Base-by-base conservation (phyloP, 2,329 filamentous ascomycete genomes). In the Aureobasidium lini region DNA sequence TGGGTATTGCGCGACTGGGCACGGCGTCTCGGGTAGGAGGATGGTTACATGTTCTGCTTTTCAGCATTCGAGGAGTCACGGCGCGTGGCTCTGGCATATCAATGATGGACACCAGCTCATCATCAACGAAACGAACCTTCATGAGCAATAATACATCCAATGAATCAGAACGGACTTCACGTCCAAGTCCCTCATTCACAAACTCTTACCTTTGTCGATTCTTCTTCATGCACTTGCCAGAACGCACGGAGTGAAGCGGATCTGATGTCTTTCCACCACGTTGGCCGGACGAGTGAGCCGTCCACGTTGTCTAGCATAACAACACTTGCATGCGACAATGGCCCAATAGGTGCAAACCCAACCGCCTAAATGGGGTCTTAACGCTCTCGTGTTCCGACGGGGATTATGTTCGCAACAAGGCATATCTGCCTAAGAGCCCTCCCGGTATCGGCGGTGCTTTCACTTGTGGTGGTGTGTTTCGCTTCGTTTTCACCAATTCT, bases 11-110 rank as follows among this genome's bases (percentile, higher is more conserved):
- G 23, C 54, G 15, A 8, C 16, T 48, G 43, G 31, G 43, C 54
- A 47, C 47, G 54, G 54, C 54, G 54, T 57, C 54, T 48, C 43
- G 43, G 43, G 11, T 15, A 54, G 54, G 28, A 48, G 54, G 34
- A 57, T 47, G 42, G 15, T 48, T 57, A 48, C 50, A 43, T 42
- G 42, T 16, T 13, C 3, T 18, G 23, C 40, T 57, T 57, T 32
- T 57, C 43, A 48, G 54, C 43, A 46, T 44, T 46, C 29, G 46
- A 31, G 52, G 50, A 54, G 50, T 54, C 50, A n/a, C 39, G 50
- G 50, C 50, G 37, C 37, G 6, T 4, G 34, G 36, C 29, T 36
- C 16, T 4, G 36, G 34, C 34, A 40, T 40, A 23, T 23, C 23
- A 23, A 9, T 28, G 18, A n/a, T 44, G 23, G 7, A 44, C 23